phyloP scores from a whole-genome alignment of 2,329 filamentous ascomycete genomes.

The Fusarium foetens region DNA sequence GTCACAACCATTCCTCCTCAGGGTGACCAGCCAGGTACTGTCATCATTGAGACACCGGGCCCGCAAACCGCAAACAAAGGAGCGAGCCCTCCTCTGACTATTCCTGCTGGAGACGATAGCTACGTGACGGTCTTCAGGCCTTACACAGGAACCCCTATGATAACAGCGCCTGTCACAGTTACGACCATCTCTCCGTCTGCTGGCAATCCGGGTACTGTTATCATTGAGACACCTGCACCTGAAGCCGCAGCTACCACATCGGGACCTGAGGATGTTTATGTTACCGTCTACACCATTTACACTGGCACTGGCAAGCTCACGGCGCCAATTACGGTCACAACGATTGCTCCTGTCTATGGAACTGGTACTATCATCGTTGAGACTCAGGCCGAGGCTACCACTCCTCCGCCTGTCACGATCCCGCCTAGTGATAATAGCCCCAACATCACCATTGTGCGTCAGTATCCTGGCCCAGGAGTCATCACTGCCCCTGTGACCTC shows the following conservation, averaged over 20 bases:
- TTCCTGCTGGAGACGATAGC: conserved; percentile 13
- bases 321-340: conserved; percentile 15
- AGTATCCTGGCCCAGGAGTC: conserved; percentile 20
- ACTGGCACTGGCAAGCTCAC: conserved; percentile 16
- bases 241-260: not conserved
- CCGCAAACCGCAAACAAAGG: conserved; percentile 14
- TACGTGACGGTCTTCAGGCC: conserved; percentile 33
- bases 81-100: conserved; percentile 12
- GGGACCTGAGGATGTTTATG: conserved; percentile 2
- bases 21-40: conserved; percentile 16
- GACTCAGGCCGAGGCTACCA: conserved; percentile 12
- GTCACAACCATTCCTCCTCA: conserved; percentile 12
- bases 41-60: conserved; percentile 24
- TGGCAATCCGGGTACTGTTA: conserved; percentile 27
- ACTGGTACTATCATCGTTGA: conserved; percentile 31
- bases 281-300: conserved; percentile 25
- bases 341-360: conserved; percentile 22
- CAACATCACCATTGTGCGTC: conserved; percentile 24
- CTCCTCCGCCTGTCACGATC: conserved; percentile 13
- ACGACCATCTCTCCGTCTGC: conserved; percentile 12
- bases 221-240: conserved; percentile 24
- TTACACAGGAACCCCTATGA: conserved; percentile 21
- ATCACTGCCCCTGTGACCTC: conserved; percentile 26
- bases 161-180: conserved; percentile 21
- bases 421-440: conserved; percentile 16